Percentiles rank a stretch among this genome's conserved stretches.
phyloP scores from a whole-genome alignment of 768 basidiomycete species.

The Russula virescens region DNA sequence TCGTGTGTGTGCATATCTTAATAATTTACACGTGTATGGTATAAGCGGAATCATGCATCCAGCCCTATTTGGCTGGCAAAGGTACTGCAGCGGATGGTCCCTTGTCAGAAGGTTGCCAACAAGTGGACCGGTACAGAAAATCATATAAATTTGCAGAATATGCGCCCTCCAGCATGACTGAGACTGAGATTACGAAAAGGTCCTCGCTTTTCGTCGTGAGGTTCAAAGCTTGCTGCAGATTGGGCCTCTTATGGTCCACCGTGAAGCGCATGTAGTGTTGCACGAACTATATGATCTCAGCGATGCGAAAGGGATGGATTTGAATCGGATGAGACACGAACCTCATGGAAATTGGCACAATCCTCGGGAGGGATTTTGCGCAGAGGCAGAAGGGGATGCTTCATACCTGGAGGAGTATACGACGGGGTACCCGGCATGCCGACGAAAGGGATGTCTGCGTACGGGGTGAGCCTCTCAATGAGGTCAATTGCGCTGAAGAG shows the following conservation, averaged over 20 bases:
- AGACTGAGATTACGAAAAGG: slow-evolving; percentile 22
- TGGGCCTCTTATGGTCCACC: slow-evolving; percentile 15
- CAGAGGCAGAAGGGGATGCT: slow-evolving; percentile 10
- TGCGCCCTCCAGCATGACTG: slow-evolving; percentile 17
- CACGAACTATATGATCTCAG: slow-evolving; percentile 6
- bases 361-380: slow-evolving; percentile 12
- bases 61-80: not conserved
- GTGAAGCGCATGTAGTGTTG: slow-evolving; percentile 22
- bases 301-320: not conserved
- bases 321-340: not conserved
- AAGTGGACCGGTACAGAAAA: slow-evolving; percentile 19
- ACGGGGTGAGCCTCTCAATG: slow-evolving; percentile 15
- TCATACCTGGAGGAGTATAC: slow-evolving; percentile 5
- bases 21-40: not conserved
- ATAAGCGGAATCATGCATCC: not conserved
- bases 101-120: slow-evolving; percentile 16
- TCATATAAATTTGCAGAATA: slow-evolving; percentile 24
- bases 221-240: slow-evolving; percentile 22
- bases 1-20: not conserved
- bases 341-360: slow-evolving; percentile 11
- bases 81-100: slow-evolving; percentile 4
- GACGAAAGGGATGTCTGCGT: slow-evolving; percentile 7
- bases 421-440: slow-evolving; percentile 25
- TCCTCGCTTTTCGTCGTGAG: slow-evolving; percentile 12
- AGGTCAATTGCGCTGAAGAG: slow-evolving; percentile 20